Evolutionary conservation across 441 rosid genomes (phyloP), one percentile per base, ranked within the genome.

Genomic region (Manihot esculenta): DNA sequence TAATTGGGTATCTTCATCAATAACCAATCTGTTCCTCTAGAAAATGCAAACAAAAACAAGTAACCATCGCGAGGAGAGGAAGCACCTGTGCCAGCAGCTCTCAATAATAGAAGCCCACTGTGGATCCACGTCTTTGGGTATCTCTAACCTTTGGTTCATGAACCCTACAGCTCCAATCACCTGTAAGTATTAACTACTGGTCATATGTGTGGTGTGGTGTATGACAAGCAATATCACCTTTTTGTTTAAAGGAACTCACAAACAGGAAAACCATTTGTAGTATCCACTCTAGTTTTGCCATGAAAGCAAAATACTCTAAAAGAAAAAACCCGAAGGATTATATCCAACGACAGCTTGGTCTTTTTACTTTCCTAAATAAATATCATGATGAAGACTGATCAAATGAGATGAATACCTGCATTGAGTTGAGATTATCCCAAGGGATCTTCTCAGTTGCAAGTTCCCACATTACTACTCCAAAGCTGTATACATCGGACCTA

Each of bases 121-220:
- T 62, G 96, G 95, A 84, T 95, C 96, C 59, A 83, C 75, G 38
- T 91, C 92, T 62, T 83, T 82, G 23, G 98, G 98, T 64, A 92
- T 84, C 65, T 95, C 98, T 53, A 92, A 84, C 58, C 90, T 83
- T 77, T 88, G 98, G 82, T 92, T 84, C 96, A 92, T 92, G 80
- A 87, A 95, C 49, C 98, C 98, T 58, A 92, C 99, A 69, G 96
- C 98, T 78, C 95, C 99, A 74, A 92, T 84, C 81, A 95, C 92
- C 99, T 95, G 85, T 80, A 81, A 72, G 66, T 72, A 70, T 84
- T 61, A 77, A 74, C 54, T 18, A 45, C 79, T 64, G 71, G 78
- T 81, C 72, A 64, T 66, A 80, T 56, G 64, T 50, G 70, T 38
- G 42, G 30, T 33, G 20, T n/a, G 12, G 42, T 7, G 23, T n/a